Base-by-base conservation (phyloP, 805 yeast genomes). In the Cephaloascus albidus region DNA sequence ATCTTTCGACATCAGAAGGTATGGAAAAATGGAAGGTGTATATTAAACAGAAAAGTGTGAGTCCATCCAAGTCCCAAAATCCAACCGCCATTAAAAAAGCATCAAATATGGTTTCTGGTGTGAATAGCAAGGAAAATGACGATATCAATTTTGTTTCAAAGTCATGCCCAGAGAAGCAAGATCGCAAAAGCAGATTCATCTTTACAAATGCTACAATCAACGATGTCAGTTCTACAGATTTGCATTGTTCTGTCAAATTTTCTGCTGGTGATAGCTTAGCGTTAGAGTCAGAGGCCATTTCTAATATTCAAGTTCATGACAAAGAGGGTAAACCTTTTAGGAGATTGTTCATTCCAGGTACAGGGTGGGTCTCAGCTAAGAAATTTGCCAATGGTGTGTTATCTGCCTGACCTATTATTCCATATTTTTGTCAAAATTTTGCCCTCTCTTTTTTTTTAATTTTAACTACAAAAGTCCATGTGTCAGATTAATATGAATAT, bases 301-400 rank as follows among this genome's bases (percentile, higher is more conserved):
- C n/a, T n/a, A n/a, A n/a, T n/a, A 41, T 49, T 31, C 45, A 42
- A 10, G 48, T 42, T 15, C 26, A 28, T 16, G 72, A 66, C 43
- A 53, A 51, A 31, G 52, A 60, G 34, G 74, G 74, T 1, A 62
- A 59, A 34, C 63, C 60, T 4, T 64, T 61, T 38, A 57, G 70
- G 36, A 48, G 81, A 27, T 49, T 72, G 2, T 70, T 65, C 42
- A 58, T 74, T 26, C 77, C 75, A 1, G 68, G 67, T 10, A 50
- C 66, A 33, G 79, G 81, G 0, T 74, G 81, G 81, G 55, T 68
- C 1, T 52, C 71, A 6, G 45, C 55, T n/a, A 56, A 47, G 37
- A 43, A 37, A 23, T 36, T 55, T 3, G 49, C 43, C 20, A 31
- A 37, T 5, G 60, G 54, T 39, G 51, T 12, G 10, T 23, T 23